These are phyloP conservation scores for Misopates orontium DNA, from an alignment of 257 asterid species.

Conservation along the genomic window DNA sequence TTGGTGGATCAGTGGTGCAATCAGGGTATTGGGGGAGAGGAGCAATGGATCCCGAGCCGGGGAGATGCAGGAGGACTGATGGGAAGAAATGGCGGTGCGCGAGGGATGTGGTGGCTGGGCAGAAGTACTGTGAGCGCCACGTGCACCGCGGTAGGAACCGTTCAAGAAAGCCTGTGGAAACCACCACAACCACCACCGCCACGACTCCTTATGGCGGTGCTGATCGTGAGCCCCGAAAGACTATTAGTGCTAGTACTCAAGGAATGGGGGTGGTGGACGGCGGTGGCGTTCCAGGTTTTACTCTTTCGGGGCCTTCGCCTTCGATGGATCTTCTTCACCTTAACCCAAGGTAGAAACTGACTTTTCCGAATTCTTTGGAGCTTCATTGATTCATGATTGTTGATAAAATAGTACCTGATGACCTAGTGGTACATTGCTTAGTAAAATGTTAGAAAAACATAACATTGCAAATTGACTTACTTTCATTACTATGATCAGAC, in stretches of 20 bases:
- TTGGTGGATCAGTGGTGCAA: constrained; percentile 56
- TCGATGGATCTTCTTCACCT: constrained; percentile 66
- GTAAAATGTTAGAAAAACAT: too few relatives aligned
- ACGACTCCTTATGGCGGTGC: constrained; percentile 25
- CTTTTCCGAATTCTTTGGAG: too few relatives aligned
- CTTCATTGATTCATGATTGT: too few relatives aligned
- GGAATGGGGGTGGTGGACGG: not conserved
- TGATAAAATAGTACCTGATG: too few relatives aligned
- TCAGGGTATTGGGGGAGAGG: constrained; percentile 77
- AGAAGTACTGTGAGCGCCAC: constrained; percentile 94
- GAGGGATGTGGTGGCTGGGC: constrained; percentile 81
- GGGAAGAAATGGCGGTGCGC: constrained; percentile 99
- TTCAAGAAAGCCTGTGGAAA: constrained; percentile 99
- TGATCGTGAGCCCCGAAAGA: not conserved
- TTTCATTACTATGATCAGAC: too few relatives aligned
- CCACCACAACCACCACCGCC: constrained; percentile 64
- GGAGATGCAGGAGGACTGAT: constrained; percentile 93
- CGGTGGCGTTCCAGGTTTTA: constrained; percentile 42
- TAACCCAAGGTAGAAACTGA: constrained; percentile 52
- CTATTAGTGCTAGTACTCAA: constrained; percentile 17
- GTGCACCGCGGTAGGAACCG: constrained; percentile 92
- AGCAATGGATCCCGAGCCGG: constrained; percentile 97
- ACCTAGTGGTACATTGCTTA: too few relatives aligned
- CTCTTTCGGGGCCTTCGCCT: constrained; percentile 52
- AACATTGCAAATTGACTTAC: too few relatives aligned